phyloP scores from a whole-genome alignment of 208 protist genomes.

The Crithidia acanthocephali region DNA sequence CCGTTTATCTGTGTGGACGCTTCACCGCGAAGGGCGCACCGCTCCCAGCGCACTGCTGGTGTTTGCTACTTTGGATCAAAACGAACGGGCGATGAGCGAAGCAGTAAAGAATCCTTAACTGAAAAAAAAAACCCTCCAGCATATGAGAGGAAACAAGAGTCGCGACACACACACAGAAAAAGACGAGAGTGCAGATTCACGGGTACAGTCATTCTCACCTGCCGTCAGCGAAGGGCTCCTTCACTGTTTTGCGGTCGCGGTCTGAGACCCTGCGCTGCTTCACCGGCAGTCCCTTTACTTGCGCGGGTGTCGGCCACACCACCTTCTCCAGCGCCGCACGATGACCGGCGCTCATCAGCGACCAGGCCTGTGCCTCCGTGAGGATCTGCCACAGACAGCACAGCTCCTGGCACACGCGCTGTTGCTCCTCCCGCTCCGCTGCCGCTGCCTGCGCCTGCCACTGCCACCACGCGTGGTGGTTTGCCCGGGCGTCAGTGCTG shows the following conservation, averaged over 20 bases:
- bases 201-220: no score
- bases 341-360: slow-evolving; percentile 23
- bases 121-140: no score
- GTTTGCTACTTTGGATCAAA: no score
- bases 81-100: no score
- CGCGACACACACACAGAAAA: no score
- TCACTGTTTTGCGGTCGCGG: not conserved
- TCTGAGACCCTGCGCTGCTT: slow-evolving; percentile 4
- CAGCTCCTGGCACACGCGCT: slow-evolving; percentile 16
- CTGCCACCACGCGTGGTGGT: not conserved
- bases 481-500: not conserved
- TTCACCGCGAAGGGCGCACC: no score
- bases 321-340: slow-evolving; percentile 21
- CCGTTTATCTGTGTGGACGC: no score
- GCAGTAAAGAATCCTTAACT: no score
- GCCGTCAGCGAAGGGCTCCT: not conserved
- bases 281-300: slow-evolving; percentile 16
- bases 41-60: no score
- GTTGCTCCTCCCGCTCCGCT: slow-evolving; percentile 15
- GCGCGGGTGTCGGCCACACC: not conserved
- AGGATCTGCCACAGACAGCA: slow-evolving; percentile 23
- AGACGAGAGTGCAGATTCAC: no score
- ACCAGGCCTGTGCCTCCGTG: slow-evolving; percentile 5
- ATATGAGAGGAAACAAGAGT: no score
- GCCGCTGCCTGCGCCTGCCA: slow-evolving; percentile 10